Conservation (phyloP, 1,284 basidiomycete genomes). For the Mycena sp. region DNA sequence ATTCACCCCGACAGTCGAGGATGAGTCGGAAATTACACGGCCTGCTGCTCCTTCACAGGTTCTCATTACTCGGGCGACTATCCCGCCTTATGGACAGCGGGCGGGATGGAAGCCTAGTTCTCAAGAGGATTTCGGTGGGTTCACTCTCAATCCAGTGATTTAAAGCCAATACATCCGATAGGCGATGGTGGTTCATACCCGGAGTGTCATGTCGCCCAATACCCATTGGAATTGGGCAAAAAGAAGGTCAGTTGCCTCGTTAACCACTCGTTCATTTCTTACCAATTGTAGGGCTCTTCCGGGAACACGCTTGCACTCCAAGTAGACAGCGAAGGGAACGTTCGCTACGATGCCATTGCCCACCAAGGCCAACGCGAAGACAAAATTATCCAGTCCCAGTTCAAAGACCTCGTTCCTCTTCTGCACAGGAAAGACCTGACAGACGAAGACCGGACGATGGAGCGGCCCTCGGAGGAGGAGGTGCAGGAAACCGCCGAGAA, state of each 20-base stretch:
- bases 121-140: conserved; percentile 86
- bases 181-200: conserved; percentile 96
- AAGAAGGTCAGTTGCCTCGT: conserved; percentile 78
- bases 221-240: conserved; percentile 94
- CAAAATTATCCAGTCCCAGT: conserved; percentile 92
- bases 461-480: conserved; percentile 92
- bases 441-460: conserved; percentile 81
- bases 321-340: conserved; percentile 96
- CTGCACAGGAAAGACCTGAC: conserved; percentile 89
- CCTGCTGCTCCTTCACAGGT: conserved; percentile 52
- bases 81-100: conserved; percentile 89
- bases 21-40: conserved; percentile 66
- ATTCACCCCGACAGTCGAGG: conserved; percentile 61
- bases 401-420: conserved; percentile 97
- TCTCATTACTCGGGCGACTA: conserved; percentile 61
- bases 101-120: conserved; percentile 88
- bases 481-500: conserved; percentile 90
- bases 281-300: conserved; percentile 73
- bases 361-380: conserved; percentile 92
- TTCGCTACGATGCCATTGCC: conserved; percentile 97
- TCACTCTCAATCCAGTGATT: background rate
- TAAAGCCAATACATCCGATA: conserved; percentile 43
- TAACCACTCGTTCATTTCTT: background rate
- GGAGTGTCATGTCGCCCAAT: conserved; percentile 97
- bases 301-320: conserved; percentile 96